Base-by-base conservation (phyloP, 495 filamentous ascomycete species). In the Parachaetomium inaequale region DNA sequence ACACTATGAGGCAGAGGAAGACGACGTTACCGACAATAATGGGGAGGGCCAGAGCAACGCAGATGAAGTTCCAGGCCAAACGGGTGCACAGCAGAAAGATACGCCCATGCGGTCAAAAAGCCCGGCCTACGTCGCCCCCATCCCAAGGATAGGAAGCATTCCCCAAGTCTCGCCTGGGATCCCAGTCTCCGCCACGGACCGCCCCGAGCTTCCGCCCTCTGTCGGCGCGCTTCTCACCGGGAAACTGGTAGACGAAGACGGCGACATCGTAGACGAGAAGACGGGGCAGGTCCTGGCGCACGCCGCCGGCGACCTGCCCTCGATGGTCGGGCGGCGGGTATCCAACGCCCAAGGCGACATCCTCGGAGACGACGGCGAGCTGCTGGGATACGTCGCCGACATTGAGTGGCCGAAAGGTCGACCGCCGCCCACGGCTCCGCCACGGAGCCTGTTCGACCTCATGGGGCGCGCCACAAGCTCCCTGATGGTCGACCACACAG, bases 201-300 rank as follows among this genome's bases (percentile, higher is more conserved):
- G 73, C 0, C 73, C 71, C 28, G 53, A 66, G 14, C 58, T 75
- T 3, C 69, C 70, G 11, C 40, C 65, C 8, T 65, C 53, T 29
- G 62, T 87, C 81, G 64, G 81, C 71, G 43, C 83, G 74, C 66
- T 85, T 81, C 74, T 94, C 81, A 61, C 86, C 83, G 72, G 87
- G 82, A 64, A 89, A 87, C 74, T 88, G 82, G 73, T 90, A 81
- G 63, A 93, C 79, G 64, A 87, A 80, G 68, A 87, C 79, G 64
- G 90, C 76, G 75, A 90, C 85, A 81, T 96, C 82, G 78, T 96
- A 88, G 74, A 98, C 43, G 66, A 63, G 1, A 65, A 64, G 32
- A 74, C 76, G 0, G 76, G 76, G 4, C 74, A 75, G 55, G 73
- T 81, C 7, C 72, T 80, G 1, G 79, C 77, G 7, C 77, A 73